Conservation (phyloP, 1,139 yeast genomes). For the Debaryomyces robertsiae region DNA sequence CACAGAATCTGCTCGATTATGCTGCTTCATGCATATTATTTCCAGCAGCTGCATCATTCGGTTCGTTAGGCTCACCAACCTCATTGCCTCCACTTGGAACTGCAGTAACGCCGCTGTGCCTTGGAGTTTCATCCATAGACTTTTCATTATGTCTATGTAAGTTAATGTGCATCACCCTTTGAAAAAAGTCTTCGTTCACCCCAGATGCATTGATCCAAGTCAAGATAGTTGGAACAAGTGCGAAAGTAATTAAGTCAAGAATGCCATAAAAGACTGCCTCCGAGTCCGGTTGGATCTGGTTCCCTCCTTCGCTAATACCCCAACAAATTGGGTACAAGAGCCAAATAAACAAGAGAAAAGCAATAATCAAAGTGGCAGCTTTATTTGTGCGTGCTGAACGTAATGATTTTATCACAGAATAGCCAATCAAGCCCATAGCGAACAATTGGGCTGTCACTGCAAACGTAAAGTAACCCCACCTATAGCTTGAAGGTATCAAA, state of each 20-base stretch:
- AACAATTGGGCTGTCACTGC: constrained; percentile 40
- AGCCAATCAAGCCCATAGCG: constrained; percentile 33
- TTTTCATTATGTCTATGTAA: constrained; percentile 19
- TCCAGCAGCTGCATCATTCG: background rate
- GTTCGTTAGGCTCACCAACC: background rate
- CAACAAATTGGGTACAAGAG: constrained; percentile 58
- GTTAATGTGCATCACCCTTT: constrained; percentile 23
- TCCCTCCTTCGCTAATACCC: constrained; percentile 72
- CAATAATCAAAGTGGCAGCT: constrained; percentile 31
- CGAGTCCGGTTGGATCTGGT: constrained; percentile 64
- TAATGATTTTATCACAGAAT: constrained; percentile 17
- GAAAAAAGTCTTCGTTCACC: constrained; percentile 35
- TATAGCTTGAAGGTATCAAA: constrained; percentile 57
- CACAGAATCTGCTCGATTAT: too few species aligned
- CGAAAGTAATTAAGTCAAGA: constrained; percentile 53
- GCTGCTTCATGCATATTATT: background rate
- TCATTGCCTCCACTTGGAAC: constrained; percentile 18
- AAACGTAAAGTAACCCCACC: constrained; percentile 65
- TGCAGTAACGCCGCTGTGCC: constrained; percentile 41
- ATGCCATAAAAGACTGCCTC: constrained; percentile 69
- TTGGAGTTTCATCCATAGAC: constrained; percentile 30
- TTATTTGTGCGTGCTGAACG: constrained; percentile 17
- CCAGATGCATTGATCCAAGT: constrained; percentile 32
- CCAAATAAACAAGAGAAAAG: constrained; percentile 39
- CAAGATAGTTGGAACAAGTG: constrained; percentile 41